A percentile compares a stretch with the other conserved stretches of the same genome.
phyloP scores from a whole-genome alignment of 1,284 basidiomycete genomes.

The Fereydounia khargensis region DNA sequence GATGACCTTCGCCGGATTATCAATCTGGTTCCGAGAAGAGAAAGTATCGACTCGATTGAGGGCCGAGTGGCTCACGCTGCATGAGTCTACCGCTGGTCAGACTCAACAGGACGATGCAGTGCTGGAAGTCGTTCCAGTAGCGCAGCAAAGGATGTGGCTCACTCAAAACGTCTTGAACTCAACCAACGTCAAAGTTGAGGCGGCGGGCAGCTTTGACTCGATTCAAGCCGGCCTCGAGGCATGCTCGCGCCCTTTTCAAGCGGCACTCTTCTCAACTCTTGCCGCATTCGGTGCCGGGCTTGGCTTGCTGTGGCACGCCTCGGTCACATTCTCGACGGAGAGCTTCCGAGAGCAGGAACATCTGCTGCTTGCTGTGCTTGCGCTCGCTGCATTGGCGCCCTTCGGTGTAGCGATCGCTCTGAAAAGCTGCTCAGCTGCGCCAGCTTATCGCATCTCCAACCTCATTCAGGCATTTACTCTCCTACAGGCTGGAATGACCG shows the following conservation, averaged over 20 bases:
- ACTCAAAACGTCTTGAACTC: constrained; percentile 6
- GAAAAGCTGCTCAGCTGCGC: not conserved
- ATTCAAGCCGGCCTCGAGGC: too few species aligned
- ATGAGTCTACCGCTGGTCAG: too few species aligned
- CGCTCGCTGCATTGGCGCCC: too few species aligned
- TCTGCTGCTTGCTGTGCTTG: not conserved
- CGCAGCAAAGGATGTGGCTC: constrained; percentile 15
- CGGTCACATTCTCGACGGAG: too few species aligned
- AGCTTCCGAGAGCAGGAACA: not conserved
- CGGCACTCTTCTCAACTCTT: too few species aligned
- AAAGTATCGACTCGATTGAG: constrained; percentile 8
- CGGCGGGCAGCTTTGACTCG: constrained; percentile 3
- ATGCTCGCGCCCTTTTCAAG: too few species aligned
- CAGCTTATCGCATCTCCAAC: constrained; percentile 11
- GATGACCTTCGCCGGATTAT: constrained; percentile 41
- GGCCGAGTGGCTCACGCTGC: too few species aligned
- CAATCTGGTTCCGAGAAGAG: constrained; percentile 17
- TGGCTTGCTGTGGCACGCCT: too few species aligned
- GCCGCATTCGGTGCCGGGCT: too few species aligned
- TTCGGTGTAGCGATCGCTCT: too few species aligned
- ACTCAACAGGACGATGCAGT: not conserved
- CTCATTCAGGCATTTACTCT: constrained; percentile 42
- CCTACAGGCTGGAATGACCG: constrained; percentile 42
- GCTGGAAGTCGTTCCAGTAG: constrained; percentile 9
- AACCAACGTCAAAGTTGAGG: constrained; percentile 8